phyloP scores from a whole-genome alignment of 345 rosid species.

The Bruguiera gymnorhiza region DNA sequence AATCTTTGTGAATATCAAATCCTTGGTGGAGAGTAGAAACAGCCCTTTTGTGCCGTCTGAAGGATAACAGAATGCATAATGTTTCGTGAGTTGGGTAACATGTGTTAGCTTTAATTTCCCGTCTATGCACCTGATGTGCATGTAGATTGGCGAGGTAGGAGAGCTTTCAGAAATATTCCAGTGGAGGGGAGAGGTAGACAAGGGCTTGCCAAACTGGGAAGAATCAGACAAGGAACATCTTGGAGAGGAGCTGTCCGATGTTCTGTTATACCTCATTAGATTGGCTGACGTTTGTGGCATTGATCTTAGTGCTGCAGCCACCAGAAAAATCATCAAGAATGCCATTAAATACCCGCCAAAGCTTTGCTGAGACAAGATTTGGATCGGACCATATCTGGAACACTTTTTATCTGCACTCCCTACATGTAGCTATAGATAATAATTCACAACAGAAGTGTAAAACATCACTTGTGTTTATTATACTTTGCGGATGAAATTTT shows the following conservation, averaged over 20 bases:
- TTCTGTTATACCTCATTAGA: conserved; percentile 45
- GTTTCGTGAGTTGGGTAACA: no score
- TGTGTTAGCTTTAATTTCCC: not conserved
- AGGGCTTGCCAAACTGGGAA: conserved; percentile 44
- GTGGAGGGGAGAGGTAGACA: conserved; percentile 54
- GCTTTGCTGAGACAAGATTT: not conserved
- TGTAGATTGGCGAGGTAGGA: conserved; percentile 49
- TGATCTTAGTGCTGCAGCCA: conserved; percentile 44
- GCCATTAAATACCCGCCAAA: conserved; percentile 44
- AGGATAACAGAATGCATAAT: no score
- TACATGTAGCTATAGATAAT: no score
- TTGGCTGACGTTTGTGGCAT: conserved; percentile 47
- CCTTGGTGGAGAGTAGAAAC: no score
- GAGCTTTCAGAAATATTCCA: conserved; percentile 37
- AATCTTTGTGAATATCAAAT: no score
- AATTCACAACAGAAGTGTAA: no score
- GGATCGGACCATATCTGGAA: no score
- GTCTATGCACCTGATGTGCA: not conserved
- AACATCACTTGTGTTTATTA: no score
- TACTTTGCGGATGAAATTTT: no score
- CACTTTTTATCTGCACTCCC: no score
- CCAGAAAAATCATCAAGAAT: conserved; percentile 40
- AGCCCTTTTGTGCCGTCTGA: no score
- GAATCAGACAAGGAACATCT: conserved; percentile 46
- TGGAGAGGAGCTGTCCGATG: conserved; percentile 53